Conservation (phyloP, 2,329 filamentous ascomycete genomes). For the Aureobasidium sp. region DNA sequence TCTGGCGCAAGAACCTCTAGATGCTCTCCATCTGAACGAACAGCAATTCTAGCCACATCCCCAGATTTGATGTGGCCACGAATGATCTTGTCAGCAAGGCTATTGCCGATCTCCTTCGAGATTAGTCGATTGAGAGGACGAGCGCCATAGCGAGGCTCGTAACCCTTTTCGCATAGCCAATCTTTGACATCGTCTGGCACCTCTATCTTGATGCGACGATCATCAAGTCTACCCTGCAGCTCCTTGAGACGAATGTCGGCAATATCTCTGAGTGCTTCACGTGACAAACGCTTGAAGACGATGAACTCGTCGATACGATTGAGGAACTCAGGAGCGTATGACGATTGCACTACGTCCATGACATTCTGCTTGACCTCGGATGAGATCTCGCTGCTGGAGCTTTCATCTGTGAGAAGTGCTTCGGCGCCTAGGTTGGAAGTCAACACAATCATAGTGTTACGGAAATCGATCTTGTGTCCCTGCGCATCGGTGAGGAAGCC, state of each 20-base stretch:
- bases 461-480: conserved; percentile 93
- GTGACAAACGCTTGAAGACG: conserved; percentile 81
- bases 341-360: conserved; percentile 73
- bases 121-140: conserved; percentile 87
- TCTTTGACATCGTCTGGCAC: conserved; percentile 66
- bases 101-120: conserved; percentile 80
- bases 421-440: conserved; percentile 93
- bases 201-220: conserved; percentile 70
- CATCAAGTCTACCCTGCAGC: conserved; percentile 73
- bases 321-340: conserved; percentile 85
- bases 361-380: conserved; percentile 69
- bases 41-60: conserved; percentile 61
- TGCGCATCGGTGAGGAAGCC: conserved; percentile 93
- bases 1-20: conserved; percentile 25
- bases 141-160: conserved; percentile 86
- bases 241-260: conserved; percentile 87
- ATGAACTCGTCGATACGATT: conserved; percentile 98
- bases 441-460: conserved; percentile 92
- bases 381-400: conserved; percentile 46
- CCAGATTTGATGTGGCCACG: conserved; percentile 71
- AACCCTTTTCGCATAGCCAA: conserved; percentile 85
- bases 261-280: conserved; percentile 75
- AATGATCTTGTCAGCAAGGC: conserved; percentile 86
- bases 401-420: conserved; percentile 60
- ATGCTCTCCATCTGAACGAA: conserved; percentile 52